phyloP scores from a whole-genome alignment of 1,139 yeast genomes.

The Saccharomycopsis phalli region DNA sequence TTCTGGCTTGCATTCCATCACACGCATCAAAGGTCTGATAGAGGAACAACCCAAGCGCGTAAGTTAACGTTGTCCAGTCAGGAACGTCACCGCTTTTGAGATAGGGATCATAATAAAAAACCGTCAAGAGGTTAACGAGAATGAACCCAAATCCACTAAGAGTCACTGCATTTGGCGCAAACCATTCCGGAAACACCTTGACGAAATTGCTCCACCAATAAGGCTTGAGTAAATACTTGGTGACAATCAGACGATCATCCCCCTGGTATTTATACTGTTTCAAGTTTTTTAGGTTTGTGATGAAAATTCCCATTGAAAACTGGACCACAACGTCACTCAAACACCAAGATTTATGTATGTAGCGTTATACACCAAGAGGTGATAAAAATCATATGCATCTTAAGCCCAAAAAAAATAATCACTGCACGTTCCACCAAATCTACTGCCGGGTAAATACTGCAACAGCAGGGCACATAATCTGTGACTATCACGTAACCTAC shows the following conservation, averaged over 20 bases:
- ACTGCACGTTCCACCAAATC: too few relatives aligned
- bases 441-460: too few relatives aligned
- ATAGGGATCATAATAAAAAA: constrained; percentile 67
- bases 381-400: too few relatives aligned
- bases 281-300: constrained; percentile 52
- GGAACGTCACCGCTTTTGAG: constrained; percentile 50
- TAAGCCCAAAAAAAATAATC: too few relatives aligned
- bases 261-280: constrained; percentile 65
- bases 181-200: constrained; percentile 64
- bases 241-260: constrained; percentile 73
- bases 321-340: too few relatives aligned
- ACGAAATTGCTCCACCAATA: constrained; percentile 71
- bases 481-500: too few relatives aligned
- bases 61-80: constrained; percentile 72
- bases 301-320: constrained; percentile 71
- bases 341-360: too few relatives aligned
- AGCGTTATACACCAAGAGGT: too few relatives aligned
- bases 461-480: too few relatives aligned
- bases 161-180: constrained; percentile 89
- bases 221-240: constrained; percentile 66
- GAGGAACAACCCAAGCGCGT: constrained; percentile 77
- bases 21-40: constrained; percentile 96
- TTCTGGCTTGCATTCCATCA: constrained; percentile 87
- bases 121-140: constrained; percentile 51
- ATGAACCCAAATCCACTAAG: constrained; percentile 69